Evolutionary conservation across 2,329 filamentous ascomycete species (phyloP), one percentile per base, ranked within the genome.

Genomic region (Ophiocordyceps sinensis): DNA sequence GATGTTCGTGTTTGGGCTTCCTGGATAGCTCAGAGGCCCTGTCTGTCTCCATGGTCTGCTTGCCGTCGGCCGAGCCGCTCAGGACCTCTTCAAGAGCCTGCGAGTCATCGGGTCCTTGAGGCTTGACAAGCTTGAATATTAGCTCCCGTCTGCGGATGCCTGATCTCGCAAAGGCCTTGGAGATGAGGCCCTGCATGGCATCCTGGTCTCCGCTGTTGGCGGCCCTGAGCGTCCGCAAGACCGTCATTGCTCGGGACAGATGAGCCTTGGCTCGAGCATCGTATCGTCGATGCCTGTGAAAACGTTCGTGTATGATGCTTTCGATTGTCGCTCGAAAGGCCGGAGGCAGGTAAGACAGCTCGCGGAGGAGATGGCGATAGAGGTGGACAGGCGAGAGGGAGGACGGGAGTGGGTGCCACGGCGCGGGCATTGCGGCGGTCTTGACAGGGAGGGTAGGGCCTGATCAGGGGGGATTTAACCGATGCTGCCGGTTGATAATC

Each of bases 321-420:
- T 59, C 52, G 41, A 73, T 57, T 41, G 61, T 66, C 3, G 59
- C 54, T 32, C 66, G 67, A 44, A 70, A 71, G 32, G 68, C 56
- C 3, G 63, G 63, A 1, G 75, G 74, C 3, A 80, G 68, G 51
- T 81, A 81, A 26, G 71, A 68, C 32, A 66, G 62, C 59, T 79
- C 74, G 44, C 77, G 73, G 30, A 80, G 70, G 19, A 80, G 60
- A 43, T 73, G 66, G 42, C 77, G 68, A 54, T 77, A 80, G 37
- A 76, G 56, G 48, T 58, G 51, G n/a, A 53, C 44, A 30, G 54
- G 49, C 10, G 50, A 43, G 14, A 58, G 51, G 31, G 44, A 45
- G 7, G 41, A 13, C 29, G 56, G 53, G 3, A 58, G 45, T 6
- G 47, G 42, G 26, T 49, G 44, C 23, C 50, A 41, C 9, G 58